phyloP scores from a whole-genome alignment of 2,329 filamentous ascomycete genomes.

The Diaporthe destruens region DNA sequence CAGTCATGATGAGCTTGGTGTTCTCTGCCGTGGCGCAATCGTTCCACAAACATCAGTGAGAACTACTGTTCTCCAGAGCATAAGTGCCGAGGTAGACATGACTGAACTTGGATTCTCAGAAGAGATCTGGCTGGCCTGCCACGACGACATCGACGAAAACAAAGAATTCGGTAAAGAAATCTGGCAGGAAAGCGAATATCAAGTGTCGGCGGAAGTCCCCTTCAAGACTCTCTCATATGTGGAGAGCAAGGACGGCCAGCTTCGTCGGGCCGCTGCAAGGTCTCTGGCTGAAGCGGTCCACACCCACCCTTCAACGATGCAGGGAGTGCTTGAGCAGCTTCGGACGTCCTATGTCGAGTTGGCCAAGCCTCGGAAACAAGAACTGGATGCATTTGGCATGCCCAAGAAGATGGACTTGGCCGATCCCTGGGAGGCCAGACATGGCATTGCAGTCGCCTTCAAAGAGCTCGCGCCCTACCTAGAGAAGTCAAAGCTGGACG shows the following conservation, averaged over 20 bases:
- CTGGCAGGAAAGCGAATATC: conserved; percentile 93
- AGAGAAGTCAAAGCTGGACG: conserved; percentile 75
- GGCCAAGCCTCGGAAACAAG: conserved; percentile 84
- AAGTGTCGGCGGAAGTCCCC: conserved; percentile 74
- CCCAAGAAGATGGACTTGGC: conserved; percentile 87
- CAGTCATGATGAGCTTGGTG: conserved; percentile 75
- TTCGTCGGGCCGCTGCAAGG: conserved; percentile 85
- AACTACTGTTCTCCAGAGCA: conserved; percentile 87
- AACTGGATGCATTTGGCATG: conserved; percentile 95
- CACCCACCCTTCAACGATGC: conserved; percentile 70
- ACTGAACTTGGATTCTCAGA: conserved; percentile 87
- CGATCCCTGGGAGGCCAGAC: conserved; percentile 92
- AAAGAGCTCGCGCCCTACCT: conserved; percentile 82
- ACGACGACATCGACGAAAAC: conserved; percentile 92
- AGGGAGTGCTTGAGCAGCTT: conserved; percentile 73
- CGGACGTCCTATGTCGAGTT: conserved; percentile 80
- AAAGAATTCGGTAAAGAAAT: conserved; percentile 85
- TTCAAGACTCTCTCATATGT: conserved; percentile 81
- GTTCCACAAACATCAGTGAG: conserved; percentile 85
- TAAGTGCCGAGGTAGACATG: conserved; percentile 92
- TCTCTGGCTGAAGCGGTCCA: conserved; percentile 81
- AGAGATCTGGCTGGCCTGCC: conserved; percentile 92
- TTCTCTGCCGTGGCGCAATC: conserved; percentile 83
- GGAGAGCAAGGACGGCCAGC: conserved; percentile 81
- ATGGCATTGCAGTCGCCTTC: conserved; percentile 90